These are phyloP conservation scores for Solanum appendiculatum DNA, from an alignment of 257 asterid genomes.

Conservation along the genomic window DNA sequence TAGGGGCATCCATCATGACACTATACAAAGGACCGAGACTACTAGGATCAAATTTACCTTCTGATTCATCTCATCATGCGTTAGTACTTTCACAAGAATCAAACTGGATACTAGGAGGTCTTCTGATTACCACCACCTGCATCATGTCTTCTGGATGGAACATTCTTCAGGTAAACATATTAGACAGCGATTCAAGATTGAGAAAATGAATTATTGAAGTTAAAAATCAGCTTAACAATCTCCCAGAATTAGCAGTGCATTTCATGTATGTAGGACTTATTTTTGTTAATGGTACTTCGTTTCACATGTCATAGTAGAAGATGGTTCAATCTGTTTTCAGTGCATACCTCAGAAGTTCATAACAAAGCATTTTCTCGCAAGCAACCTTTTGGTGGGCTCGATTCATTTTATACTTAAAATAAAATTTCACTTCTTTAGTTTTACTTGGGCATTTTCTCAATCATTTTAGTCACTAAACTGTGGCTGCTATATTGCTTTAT, in stretches of 20 bases:
- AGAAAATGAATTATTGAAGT: not conserved
- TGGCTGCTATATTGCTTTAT: not conserved
- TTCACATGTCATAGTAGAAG: not conserved
- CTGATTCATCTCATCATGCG: not conserved
- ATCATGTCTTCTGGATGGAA: conserved; percentile 12
- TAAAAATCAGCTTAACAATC: not conserved
- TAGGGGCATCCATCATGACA: conserved; percentile 16
- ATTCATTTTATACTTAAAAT: not conserved
- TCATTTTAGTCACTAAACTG: not conserved
- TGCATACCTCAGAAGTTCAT: not conserved
- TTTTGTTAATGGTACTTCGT: not conserved
- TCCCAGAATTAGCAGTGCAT: not conserved
- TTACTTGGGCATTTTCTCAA: not conserved
- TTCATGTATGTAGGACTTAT: not conserved
- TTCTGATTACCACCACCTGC: conserved; percentile 3
- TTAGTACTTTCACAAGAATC: not conserved
- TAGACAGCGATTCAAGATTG: not conserved
- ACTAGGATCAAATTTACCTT: not conserved
- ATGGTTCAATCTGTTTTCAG: not conserved
- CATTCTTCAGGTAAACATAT: conserved; percentile 19
- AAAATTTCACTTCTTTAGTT: not conserved
- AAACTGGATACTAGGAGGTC: conserved; percentile 16
- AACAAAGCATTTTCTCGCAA: not conserved
- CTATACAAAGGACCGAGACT: conserved; percentile 10
- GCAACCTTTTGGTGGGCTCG: not conserved